Base-by-base conservation (phyloP, 1,284 basidiomycete genomes). In the Trametes pubescens region DNA sequence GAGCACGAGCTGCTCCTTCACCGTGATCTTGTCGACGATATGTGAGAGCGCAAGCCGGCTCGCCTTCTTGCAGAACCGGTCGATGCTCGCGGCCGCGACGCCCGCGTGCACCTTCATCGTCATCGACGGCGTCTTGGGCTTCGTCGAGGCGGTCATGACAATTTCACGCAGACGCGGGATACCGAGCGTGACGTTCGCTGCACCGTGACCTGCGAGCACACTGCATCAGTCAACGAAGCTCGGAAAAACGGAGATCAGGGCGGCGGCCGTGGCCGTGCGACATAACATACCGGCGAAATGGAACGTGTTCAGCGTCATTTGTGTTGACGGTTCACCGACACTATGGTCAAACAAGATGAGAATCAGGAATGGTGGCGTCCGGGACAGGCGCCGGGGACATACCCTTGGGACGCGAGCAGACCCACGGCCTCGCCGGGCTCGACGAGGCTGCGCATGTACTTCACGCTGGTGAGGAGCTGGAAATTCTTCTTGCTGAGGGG, bases 301-400 rank as follows among this genome's bases (percentile, higher is more conserved):
- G 89, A 99, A 99, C 10, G 98, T 99, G 78, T 99, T 99, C 70
- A 99, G 82, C 34, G 98, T 99, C 98, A 99, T 99, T 77, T 99
- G 98, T 1, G 98, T 99, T 26, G 98, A 99, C 4, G 98, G 98
- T 78, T 99, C 98, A 65, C 98, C 98, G 52, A 99, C 89, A 82
- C 96, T 96, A 67, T 16, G 61, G 55, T 29, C 60, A 54, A 62
- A 66, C 57, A 8, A 37, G 29, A 52, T 68, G 4, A 72, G 57
- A 35, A 18, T 26, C n/a, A n/a, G n/a, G 35, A 8, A n/a, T 51
- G 40, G n/a, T 24, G 59, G 53, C 48, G 64, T 14, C 47, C 40
- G 29, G 24, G 61, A 32, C 32, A 38, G 34, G 55, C 32, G 26
- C 59, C 44, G 18, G 24, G 55, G 34, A 80, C 86, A 70, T 77